phyloP scores from a whole-genome alignment of 2,329 filamentous ascomycete genomes.

The Xylariomycetidae sp. region DNA sequence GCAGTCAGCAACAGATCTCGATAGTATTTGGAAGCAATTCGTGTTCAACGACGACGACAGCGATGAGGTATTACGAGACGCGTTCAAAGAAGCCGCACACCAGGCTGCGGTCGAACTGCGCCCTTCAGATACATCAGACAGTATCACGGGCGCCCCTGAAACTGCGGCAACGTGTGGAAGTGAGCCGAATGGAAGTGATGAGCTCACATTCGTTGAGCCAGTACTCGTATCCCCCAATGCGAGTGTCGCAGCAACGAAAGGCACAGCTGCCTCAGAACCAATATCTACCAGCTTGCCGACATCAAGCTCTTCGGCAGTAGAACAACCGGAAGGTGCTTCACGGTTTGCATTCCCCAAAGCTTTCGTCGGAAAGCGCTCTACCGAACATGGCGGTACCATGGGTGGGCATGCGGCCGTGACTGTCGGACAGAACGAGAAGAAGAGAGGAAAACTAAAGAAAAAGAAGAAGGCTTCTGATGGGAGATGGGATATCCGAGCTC shows the following conservation, averaged over 20 bases:
- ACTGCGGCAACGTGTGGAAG: conserved; percentile 9
- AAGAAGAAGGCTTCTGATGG: conserved; percentile 15
- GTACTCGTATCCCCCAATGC: conserved; percentile 5
- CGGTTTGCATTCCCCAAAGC: conserved; percentile 19
- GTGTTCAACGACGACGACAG: conserved; percentile 17
- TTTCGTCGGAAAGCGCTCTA: conserved; percentile 20
- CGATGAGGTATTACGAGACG: conserved; percentile 16
- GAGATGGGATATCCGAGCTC: conserved; percentile 23
- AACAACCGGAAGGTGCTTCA: too few relatives aligned
- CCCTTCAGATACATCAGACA: conserved; percentile 16
- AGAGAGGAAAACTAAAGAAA: conserved; percentile 6
- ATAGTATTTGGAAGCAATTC: conserved; percentile 26
- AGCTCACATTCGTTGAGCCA: conserved; percentile 1
- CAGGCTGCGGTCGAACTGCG: conserved; percentile 19
- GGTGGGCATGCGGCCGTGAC: background rate
- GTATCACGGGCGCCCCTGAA: conserved; percentile 3
- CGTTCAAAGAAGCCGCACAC: conserved; percentile 20
- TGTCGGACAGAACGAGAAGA: conserved; percentile 1
- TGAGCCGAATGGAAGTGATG: background rate
- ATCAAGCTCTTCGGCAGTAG: conserved; percentile 12
- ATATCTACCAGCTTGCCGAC: conserved; percentile 13
- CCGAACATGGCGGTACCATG: background rate
- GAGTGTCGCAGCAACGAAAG: conserved; percentile 15
- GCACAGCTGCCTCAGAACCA: conserved; percentile 11
- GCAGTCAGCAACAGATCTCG: conserved; percentile 5